Percentiles rank a stretch among this genome's conserved stretches.
These are phyloP conservation scores for Amauroascus verrucosus DNA, from an alignment of 2,329 filamentous ascomycete genomes.

Conservation along the genomic window DNA sequence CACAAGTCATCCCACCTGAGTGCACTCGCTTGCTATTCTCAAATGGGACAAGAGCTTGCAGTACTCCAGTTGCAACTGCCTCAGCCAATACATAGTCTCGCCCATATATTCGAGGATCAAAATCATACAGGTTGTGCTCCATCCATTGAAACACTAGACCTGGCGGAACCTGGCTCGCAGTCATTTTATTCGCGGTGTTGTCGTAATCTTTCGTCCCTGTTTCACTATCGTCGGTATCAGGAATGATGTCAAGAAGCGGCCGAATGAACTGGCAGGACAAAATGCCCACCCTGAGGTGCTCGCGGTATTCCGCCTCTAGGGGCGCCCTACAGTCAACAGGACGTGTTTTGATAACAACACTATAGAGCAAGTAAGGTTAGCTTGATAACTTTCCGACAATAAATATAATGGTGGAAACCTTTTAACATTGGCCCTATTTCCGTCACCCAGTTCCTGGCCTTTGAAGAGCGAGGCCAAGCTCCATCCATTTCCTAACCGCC, in stretches of 20 bases:
- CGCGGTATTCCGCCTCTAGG: slow-evolving; percentile 11
- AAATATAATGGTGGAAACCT: slow-evolving; percentile 8
- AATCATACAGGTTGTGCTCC: slow-evolving; percentile 13
- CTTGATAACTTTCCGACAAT: slow-evolving; percentile 3
- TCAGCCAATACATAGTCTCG: slow-evolving; percentile 13
- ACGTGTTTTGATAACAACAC: slow-evolving; percentile 13
- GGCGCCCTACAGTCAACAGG: slow-evolving; percentile 9
- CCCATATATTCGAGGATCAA: slow-evolving; percentile 11
- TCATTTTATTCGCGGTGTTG: slow-evolving; percentile 2
- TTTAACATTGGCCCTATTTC: slow-evolving; percentile 2
- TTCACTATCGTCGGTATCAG: slow-evolving; percentile 8
- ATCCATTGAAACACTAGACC: slow-evolving; percentile 13
- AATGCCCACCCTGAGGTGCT: slow-evolving; percentile 9
- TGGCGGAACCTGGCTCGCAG: slow-evolving; percentile 4
- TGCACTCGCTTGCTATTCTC: slow-evolving; percentile 12
- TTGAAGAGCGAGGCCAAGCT: slow-evolving; percentile 12
- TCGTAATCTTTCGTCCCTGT: slow-evolving; percentile 8
- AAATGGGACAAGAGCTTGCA: slow-evolving; percentile 13
- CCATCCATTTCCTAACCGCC: slow-evolving; percentile 11
- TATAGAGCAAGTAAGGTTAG: slow-evolving; percentile 9
- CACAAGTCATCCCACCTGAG: slow-evolving; percentile 12
- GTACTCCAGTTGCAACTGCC: slow-evolving; percentile 11
- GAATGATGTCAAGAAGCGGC: slow-evolving; percentile 11
- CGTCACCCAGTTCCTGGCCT: slow-evolving; percentile 7
- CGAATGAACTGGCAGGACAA: slow-evolving; percentile 12